phyloP scores from a whole-genome alignment of 106 monocot species.

The Cymbidium sinense region DNA sequence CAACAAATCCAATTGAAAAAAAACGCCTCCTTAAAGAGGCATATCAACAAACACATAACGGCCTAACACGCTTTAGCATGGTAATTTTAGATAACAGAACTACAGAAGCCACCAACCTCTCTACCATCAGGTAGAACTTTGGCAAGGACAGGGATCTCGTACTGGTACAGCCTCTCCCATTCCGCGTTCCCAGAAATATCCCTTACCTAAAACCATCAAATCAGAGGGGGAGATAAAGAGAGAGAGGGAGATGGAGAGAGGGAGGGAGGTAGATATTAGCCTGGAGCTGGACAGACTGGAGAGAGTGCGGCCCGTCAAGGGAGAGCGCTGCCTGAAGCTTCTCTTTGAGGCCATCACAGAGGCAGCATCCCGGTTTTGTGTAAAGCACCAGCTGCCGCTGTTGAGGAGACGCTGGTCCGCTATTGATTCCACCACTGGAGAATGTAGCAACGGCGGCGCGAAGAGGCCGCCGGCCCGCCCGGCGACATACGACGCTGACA shows the following conservation, averaged over 20 bases:
- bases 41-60: constrained; percentile 12
- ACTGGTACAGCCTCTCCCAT: constrained; percentile 88
- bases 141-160: constrained; percentile 89
- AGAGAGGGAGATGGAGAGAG: background rate
- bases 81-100: background rate
- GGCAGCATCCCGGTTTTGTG: constrained; percentile 89
- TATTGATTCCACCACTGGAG: background rate
- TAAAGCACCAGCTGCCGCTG: constrained; percentile 66
- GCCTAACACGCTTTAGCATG: background rate
- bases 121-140: constrained; percentile 70
- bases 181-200: constrained; percentile 66
- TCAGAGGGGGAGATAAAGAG: background rate
- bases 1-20: background rate
- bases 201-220: constrained; percentile 33
- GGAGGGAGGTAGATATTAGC: constrained; percentile 3
- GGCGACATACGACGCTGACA: background rate
- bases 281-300: constrained; percentile 59
- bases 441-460: background rate
- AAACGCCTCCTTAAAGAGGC: background rate
- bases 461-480: background rate
- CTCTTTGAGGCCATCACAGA: constrained; percentile 95
- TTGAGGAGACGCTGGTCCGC: background rate
- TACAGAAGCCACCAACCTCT: constrained; percentile 39
- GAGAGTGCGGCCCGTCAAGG: constrained; percentile 45
- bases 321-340: constrained; percentile 81